Evolutionary conservation across 1,139 yeast species (phyloP).

Genomic region (Candida smagusa): DNA sequence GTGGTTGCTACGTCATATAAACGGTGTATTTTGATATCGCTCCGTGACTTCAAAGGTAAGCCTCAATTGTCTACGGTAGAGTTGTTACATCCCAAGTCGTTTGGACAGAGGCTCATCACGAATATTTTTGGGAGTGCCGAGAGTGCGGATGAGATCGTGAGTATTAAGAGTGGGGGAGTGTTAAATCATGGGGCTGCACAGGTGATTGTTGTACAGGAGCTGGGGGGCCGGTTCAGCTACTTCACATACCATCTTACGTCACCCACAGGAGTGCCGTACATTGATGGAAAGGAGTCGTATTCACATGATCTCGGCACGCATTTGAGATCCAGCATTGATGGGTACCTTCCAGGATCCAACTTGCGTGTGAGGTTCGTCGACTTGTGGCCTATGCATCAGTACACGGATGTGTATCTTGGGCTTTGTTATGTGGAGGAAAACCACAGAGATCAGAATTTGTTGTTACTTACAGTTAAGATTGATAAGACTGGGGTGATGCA

Average conservation of each 20-base stretch:
- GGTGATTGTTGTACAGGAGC: slow-evolving; percentile 44
- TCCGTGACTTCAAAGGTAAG: slow-evolving; percentile 69
- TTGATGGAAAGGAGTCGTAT: slow-evolving; percentile 27
- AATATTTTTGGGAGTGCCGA: slow-evolving; percentile 20
- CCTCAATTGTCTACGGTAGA: slow-evolving; percentile 43
- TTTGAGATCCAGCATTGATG: slow-evolving; percentile 36
- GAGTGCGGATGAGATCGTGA: slow-evolving; percentile 44
- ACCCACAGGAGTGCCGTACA: slow-evolving; percentile 25
- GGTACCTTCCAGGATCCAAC: slow-evolving; percentile 36
- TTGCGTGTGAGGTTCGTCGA: slow-evolving; percentile 49
- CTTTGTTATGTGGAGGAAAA: slow-evolving; percentile 35
- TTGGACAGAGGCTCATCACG: slow-evolving; percentile 25
- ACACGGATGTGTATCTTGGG: slow-evolving; percentile 45
- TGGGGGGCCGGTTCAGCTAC: slow-evolving; percentile 37
- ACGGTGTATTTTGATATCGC: slow-evolving; percentile 57
- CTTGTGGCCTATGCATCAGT: slow-evolving; percentile 36
- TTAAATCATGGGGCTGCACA: slow-evolving; percentile 48
- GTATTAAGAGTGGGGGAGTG: slow-evolving; percentile 57
- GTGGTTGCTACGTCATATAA: slow-evolving; percentile 70
- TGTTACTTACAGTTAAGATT: slow-evolving; percentile 55
- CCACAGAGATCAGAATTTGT: slow-evolving; percentile 21
- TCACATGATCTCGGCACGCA: slow-evolving; percentile 27
- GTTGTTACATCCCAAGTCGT: slow-evolving; percentile 20
- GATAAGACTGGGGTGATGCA: slow-evolving; percentile 53
- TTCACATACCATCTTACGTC: slow-evolving; percentile 33